These are phyloP conservation scores for Saururus chinensis DNA, from an alignment of 164 flowering plant species.

Conservation along the genomic window DNA sequence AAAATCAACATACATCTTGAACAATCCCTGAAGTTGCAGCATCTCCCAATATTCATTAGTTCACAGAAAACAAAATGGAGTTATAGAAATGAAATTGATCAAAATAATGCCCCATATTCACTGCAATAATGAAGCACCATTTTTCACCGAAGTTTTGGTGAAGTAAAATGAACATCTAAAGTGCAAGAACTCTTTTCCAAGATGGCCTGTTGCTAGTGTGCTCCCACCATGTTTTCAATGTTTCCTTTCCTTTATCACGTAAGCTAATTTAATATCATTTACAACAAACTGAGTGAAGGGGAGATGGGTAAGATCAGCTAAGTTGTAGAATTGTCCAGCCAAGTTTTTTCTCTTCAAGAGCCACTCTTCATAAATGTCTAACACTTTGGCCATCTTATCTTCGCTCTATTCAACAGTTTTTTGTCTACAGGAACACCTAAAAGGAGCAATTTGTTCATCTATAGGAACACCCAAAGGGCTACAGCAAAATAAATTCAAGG, in stretches of 20 bases:
- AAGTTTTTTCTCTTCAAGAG: constrained; percentile 40
- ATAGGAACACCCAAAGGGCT: constrained; percentile 18
- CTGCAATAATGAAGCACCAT: too few relatives aligned
- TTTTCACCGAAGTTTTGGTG: too few relatives aligned
- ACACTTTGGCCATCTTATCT: too few relatives aligned
- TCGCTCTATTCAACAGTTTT: constrained; percentile 34
- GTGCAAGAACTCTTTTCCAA: constrained; percentile 20
- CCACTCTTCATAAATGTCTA: constrained; percentile 41
- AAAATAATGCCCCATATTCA: too few relatives aligned
- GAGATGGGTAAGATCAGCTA: constrained; percentile 50
- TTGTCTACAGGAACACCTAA: constrained; percentile 35
- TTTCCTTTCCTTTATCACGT: constrained; percentile 32
- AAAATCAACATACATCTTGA: not conserved
- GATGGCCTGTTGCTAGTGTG: constrained; percentile 21
- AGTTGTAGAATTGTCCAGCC: constrained; percentile 52
- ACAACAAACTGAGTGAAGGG: too few relatives aligned
- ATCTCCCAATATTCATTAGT: too few relatives aligned
- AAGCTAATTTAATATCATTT: constrained; percentile 22
- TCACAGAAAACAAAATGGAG: too few relatives aligned
- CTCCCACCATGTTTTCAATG: constrained; percentile 48
- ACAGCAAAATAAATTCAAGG: too few relatives aligned
- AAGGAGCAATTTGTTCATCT: constrained; percentile 18
- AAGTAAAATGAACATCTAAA: too few relatives aligned
- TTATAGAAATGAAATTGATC: too few relatives aligned
- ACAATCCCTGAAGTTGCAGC: not conserved